Percentiles rank a stretch among this genome's conserved stretches.
Evolutionary conservation across 352 stramenopile genomes (phyloP).

Genomic region (Phytophthora aleatoria): DNA sequence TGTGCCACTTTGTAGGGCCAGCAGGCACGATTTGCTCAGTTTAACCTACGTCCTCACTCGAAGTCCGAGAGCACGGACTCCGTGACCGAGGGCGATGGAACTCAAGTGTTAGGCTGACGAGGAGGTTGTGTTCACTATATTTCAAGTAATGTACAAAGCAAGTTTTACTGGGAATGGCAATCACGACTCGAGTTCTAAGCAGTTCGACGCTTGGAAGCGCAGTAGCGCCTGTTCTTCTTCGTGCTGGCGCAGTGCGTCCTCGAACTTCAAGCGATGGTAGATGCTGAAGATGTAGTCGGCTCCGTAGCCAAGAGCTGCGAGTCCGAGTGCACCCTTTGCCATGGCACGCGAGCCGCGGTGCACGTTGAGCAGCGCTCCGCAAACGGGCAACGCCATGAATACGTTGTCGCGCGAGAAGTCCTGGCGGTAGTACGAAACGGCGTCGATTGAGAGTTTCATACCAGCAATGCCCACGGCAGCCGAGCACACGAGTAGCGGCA

Average conservation of each 20-base stretch:
- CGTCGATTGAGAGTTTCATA: slow-evolving; percentile 59
- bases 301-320: slow-evolving; percentile 43
- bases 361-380: slow-evolving; percentile 47
- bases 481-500: slow-evolving; percentile 47
- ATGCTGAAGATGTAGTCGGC: slow-evolving; percentile 40
- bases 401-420: slow-evolving; percentile 65
- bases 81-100: background rate
- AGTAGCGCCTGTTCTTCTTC: slow-evolving; percentile 21
- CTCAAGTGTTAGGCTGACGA: background rate
- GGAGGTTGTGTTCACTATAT: slow-evolving; percentile 9
- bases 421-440: slow-evolving; percentile 50
- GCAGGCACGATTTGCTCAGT: slow-evolving; percentile 10
- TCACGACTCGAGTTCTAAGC: slow-evolving; percentile 15
- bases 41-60: background rate
- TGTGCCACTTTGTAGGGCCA: background rate
- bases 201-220: slow-evolving; percentile 1
- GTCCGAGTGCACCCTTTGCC: slow-evolving; percentile 40
- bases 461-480: slow-evolving; percentile 52
- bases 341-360: slow-evolving; percentile 49
- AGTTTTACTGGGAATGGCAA: background rate
- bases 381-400: slow-evolving; percentile 55
- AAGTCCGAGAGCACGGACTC: too few relatives aligned
- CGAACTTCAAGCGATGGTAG: slow-evolving; percentile 37
- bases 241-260: slow-evolving; percentile 25
- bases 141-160: slow-evolving; percentile 17